Evolutionary conservation across 225 moss, liverwort and hornwort genomes (phyloP).

Genomic region (Bryoerythrophyllum caledonicum): DNA sequence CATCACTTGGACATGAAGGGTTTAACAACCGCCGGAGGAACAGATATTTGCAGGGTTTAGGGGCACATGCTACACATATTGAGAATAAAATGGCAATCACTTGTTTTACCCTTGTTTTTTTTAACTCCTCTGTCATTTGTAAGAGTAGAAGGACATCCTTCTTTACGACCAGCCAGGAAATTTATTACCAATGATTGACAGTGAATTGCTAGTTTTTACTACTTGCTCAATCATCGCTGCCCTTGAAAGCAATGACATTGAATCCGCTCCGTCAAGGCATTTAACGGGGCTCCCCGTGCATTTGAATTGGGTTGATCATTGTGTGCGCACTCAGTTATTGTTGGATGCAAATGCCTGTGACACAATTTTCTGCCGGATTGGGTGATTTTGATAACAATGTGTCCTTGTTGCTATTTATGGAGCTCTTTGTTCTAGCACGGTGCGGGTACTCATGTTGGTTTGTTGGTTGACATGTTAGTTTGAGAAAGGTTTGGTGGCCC

Average conservation of each 20-base stretch:
- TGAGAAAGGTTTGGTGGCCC: not conserved
- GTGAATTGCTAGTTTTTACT: not conserved
- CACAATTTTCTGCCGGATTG: too few relatives aligned
- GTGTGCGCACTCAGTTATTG: not conserved
- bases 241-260: not conserved
- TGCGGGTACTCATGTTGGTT: not conserved
- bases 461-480: not conserved
- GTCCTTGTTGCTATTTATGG: not conserved
- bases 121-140: too few relatives aligned
- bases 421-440: not conserved
- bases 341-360: not conserved
- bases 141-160: too few relatives aligned
- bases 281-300: not conserved
- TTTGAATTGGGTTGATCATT: conserved; percentile 1
- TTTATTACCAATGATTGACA: conserved; percentile 12
- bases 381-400: not conserved
- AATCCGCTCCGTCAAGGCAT: conserved; percentile 1
- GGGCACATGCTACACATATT: not conserved
- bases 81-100: not conserved
- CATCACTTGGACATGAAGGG: too few relatives aligned
- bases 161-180: not conserved
- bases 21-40: too few relatives aligned
- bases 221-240: not conserved
- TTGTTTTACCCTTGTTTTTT: too few relatives aligned
- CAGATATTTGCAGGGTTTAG: not conserved